Percentiles rank a stretch among this genome's conserved stretches.
Evolutionary conservation across 148 eudicot genomes (phyloP).

Genomic region (Rhododendron vialii): DNA sequence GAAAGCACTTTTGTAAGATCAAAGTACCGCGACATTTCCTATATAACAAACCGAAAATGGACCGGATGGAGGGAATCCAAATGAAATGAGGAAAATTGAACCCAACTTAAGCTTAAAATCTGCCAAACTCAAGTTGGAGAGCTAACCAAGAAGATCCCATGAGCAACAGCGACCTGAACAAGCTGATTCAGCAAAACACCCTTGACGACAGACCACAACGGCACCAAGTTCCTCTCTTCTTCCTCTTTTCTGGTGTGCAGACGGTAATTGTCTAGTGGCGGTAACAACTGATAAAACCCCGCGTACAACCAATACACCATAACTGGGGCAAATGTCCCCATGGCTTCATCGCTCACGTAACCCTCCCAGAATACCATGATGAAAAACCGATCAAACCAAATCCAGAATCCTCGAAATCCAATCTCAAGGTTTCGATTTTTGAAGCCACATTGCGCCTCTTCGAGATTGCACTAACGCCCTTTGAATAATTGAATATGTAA

Average conservation of each 20-base stretch:
- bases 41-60: too few species aligned
- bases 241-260: slow-evolving; percentile 50
- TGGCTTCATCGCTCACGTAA: slow-evolving; percentile 43
- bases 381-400: not conserved
- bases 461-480: not conserved
- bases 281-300: slow-evolving; percentile 44
- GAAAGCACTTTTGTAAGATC: too few species aligned
- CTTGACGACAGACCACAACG: slow-evolving; percentile 26
- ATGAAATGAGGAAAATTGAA: not conserved
- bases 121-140: not conserved
- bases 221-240: slow-evolving; percentile 37
- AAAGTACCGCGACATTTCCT: too few species aligned
- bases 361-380: slow-evolving; percentile 56
- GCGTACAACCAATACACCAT: slow-evolving; percentile 57
- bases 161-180: slow-evolving; percentile 40
- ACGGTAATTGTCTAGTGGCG: slow-evolving; percentile 40
- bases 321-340: slow-evolving; percentile 53
- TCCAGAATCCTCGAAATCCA: not conserved
- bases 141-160: slow-evolving; percentile 37
- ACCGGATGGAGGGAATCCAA: not conserved
- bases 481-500: not conserved
- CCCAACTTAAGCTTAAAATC: not conserved
- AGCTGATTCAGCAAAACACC: slow-evolving; percentile 49
- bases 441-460: not conserved
- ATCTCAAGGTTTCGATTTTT: too few species aligned